These are phyloP conservation scores for Achlya hypogyna DNA, from an alignment of 352 stramenopile species.

Conservation along the genomic window DNA sequence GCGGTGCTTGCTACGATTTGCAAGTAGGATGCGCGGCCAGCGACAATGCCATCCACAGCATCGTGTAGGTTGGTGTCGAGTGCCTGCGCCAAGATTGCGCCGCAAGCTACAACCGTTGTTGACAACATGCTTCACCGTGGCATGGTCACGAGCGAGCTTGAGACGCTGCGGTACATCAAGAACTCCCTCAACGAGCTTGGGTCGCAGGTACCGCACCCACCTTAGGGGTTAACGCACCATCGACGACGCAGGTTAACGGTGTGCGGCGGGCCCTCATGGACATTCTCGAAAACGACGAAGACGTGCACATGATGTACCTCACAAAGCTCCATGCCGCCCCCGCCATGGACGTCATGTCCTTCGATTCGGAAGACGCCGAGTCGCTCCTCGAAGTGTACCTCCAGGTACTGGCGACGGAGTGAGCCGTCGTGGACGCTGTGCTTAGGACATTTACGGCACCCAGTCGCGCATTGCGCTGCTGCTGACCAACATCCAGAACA, in stretches of 20 bases:
- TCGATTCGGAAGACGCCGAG: conserved; percentile 33
- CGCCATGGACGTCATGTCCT: conserved; percentile 24
- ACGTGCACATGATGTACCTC: conserved; percentile 29
- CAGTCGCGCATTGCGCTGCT: conserved; percentile 29
- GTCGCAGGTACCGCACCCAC: conserved; percentile 17
- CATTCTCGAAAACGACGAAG: conserved; percentile 22
- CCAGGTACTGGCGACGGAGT: too few species aligned
- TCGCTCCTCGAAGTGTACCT: conserved; percentile 31
- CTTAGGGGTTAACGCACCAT: neutral
- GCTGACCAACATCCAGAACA: conserved; percentile 28
- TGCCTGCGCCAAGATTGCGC: conserved; percentile 24
- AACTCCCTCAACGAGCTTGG: conserved; percentile 31
- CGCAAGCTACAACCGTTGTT: conserved; percentile 21
- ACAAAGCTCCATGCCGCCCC: conserved; percentile 23
- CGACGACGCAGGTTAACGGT: conserved; percentile 4
- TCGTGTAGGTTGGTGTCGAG: conserved; percentile 18
- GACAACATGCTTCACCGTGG: conserved; percentile 25
- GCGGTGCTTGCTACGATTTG: conserved; percentile 18
- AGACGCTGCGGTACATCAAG: conserved; percentile 33
- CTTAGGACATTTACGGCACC: conserved; percentile 31
- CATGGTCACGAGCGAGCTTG: conserved; percentile 29
- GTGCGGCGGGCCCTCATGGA: conserved; percentile 30
- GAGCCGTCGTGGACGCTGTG: neutral
- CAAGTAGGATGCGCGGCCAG: neutral
- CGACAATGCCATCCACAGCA: neutral